Conservation (phyloP, 179 eudicot genomes). For the Monotropa hypopitys region DNA sequence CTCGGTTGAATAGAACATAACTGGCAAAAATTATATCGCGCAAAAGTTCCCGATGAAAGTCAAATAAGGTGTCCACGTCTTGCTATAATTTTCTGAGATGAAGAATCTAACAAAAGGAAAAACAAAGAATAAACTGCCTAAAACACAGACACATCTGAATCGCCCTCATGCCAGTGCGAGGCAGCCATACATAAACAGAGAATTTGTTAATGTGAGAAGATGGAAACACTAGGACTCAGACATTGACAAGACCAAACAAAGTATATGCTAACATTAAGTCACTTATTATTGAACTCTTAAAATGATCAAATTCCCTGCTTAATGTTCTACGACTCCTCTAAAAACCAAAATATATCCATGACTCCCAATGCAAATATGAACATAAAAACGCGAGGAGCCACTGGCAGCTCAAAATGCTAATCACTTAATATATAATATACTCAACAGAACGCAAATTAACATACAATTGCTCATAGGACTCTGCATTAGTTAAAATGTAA, state of each 20-base stretch:
- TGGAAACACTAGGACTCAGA: not conserved
- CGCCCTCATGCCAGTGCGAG: not conserved
- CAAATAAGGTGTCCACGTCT: not conserved
- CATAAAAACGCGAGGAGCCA: not conserved
- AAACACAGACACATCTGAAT: not conserved
- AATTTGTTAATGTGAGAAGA: not conserved
- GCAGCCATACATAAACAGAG: not conserved
- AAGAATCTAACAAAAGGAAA: not conserved
- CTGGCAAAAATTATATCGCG: not conserved
- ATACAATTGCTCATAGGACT: not conserved
- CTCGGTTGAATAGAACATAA: not conserved
- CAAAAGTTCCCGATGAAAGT: not conserved
- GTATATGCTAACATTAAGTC: not conserved
- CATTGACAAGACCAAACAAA: not conserved
- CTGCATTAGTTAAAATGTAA: not conserved
- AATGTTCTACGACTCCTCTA: not conserved
- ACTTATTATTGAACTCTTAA: not conserved
- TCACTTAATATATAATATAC: not conserved
- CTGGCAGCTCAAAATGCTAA: not conserved
- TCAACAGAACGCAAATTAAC: not conserved
- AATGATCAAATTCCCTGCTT: not conserved
- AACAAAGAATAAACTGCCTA: not conserved
- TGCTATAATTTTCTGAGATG: not conserved
- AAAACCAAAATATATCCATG: not conserved
- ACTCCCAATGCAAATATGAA: not conserved